Base-by-base conservation (phyloP, 2,329 filamentous ascomycete genomes). In the Meredithiella fracta region DNA sequence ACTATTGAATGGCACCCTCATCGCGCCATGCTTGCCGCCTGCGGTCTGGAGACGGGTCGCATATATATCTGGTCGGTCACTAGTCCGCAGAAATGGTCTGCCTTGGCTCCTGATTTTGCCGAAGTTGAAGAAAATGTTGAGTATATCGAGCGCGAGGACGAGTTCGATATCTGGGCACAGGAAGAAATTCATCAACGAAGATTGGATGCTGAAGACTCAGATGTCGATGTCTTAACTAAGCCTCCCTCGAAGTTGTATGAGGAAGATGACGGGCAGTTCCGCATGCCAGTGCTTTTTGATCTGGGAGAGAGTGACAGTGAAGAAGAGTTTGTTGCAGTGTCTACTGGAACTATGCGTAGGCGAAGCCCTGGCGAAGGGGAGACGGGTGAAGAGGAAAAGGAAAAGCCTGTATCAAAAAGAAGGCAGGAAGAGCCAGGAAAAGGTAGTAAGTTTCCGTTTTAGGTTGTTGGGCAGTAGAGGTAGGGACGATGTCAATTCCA, bases 61-160 rank as follows among this genome's bases (percentile, higher is more conserved):
- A 87, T 98, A 65, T 95, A 94, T 70, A 85, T 95, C 34, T 98
- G 92, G 92, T 91, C 88, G 3, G 92, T 96, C 56, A 82, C 91
- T 42, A 92, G 87, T 55, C 91, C 92, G 8, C 94, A 98, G 66
- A 86, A 92, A 63, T 98, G 92, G 94, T 96, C 90, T 15, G 91
- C 92, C 1, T 76, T 98, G 29, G 94, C 94, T 4, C 92, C 92
- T 0, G 94, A 98, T 68, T 98, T 98, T 68, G 86, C 83, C 42
- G 92, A 98, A 68, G 89, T 98, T 14, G 92, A 98, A 69, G 92
- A 98, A 69, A 98, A 98, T 63, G 89, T 95, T 22, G 88, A 97
- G 67, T 98, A 98, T 66, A 80, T 94, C 44, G 92, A 98, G 68
- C 79, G 80, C 56, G 92, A 98, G 69, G 92, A 98, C 66, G 92